Evolutionary conservation across 2,329 filamentous ascomycete species (phyloP).

Genomic region (Colletotrichum camelliae): DNA sequence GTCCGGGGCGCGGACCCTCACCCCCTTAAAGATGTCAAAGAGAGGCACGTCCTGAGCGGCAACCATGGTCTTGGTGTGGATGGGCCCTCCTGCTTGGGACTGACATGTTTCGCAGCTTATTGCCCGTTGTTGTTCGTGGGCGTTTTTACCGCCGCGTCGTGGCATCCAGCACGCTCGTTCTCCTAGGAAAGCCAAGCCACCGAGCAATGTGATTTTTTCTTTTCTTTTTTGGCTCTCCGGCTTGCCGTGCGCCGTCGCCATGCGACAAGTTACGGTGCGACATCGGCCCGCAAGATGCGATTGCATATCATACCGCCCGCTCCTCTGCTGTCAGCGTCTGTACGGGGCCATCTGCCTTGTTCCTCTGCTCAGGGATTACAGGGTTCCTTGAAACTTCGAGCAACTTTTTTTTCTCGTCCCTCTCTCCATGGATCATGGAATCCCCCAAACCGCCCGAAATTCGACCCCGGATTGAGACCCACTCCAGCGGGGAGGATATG

Average conservation of each 20-base stretch:
- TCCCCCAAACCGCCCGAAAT: constrained; percentile 6
- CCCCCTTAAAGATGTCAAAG: constrained; percentile 12
- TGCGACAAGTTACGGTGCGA: constrained; percentile 4
- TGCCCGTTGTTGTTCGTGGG: neutral
- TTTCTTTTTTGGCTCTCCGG: neutral
- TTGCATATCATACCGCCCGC: neutral
- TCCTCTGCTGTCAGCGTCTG: neutral
- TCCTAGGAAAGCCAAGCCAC: neutral
- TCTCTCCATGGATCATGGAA: neutral
- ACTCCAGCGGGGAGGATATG: constrained; percentile 3
- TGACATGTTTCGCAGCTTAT: neutral
- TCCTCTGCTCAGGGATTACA: neutral
- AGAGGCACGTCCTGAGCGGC: neutral
- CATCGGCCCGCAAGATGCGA: neutral
- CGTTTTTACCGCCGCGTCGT: neutral
- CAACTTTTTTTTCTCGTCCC: neutral
- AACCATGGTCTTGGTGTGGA: neutral
- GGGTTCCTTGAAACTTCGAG: constrained; percentile 3
- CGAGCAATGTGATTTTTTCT: neutral
- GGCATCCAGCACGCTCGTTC: neutral
- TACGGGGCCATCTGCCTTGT: neutral
- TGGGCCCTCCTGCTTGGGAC: neutral
- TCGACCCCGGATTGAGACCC: constrained; percentile 17
- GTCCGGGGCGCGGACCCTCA: neutral
- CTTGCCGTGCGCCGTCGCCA: constrained; percentile 3